Conservation (phyloP, 106 monocot genomes). For the Agapanthus africanus region DNA sequence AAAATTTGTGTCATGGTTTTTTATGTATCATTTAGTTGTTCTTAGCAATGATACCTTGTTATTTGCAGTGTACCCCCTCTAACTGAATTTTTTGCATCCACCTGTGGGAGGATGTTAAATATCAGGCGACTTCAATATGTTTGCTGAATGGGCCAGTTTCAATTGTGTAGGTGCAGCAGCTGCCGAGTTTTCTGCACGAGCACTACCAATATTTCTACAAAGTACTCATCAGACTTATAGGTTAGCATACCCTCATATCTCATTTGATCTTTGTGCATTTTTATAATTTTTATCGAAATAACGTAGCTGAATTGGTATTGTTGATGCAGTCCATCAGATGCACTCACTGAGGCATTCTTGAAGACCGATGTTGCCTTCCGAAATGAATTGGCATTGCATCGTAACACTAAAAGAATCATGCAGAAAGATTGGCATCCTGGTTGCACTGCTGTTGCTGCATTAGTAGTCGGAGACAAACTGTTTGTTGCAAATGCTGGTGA, state of each 20-base stretch:
- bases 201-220: conserved; percentile 54
- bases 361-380: conserved; percentile 85
- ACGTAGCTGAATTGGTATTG: too few relatives aligned
- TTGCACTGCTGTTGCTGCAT: conserved; percentile 71
- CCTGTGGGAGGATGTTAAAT: too few relatives aligned
- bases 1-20: too few relatives aligned
- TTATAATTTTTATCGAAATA: background rate
- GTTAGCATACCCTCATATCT: too few relatives aligned
- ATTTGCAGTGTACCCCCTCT: too few relatives aligned
- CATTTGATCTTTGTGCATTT: conserved; percentile 1
- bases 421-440: conserved; percentile 92
- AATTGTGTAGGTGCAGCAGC: conserved; percentile 77
- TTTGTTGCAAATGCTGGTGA: conserved; percentile 98
- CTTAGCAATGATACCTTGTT: too few relatives aligned
- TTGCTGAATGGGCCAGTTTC: background rate
- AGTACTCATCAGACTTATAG: conserved; percentile 15
- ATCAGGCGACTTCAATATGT: too few relatives aligned
- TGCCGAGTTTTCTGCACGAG: conserved; percentile 89
- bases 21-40: too few relatives aligned
- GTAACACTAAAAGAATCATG: conserved; percentile 44
- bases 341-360: conserved; percentile 68
- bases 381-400: conserved; percentile 38
- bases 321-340: conserved; percentile 72
- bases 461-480: conserved; percentile 67
- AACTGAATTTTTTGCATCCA: too few relatives aligned